phyloP scores from a whole-genome alignment of 345 rosid species.

The Nasturtium officinale region DNA sequence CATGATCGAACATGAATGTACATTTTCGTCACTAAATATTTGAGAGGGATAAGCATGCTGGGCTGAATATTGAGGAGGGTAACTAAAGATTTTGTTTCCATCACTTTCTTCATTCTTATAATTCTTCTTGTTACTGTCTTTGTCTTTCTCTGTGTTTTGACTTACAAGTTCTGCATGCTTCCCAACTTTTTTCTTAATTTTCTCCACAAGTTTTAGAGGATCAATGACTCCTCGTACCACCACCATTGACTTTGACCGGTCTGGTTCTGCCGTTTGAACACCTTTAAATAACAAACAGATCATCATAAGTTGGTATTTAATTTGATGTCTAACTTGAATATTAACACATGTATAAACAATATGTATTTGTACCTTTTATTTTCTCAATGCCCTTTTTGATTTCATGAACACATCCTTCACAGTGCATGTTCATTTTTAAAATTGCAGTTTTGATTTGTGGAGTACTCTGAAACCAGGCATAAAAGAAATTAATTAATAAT shows the following conservation, averaged over 20 bases:
- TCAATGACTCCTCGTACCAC: conserved; percentile 60
- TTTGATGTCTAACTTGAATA: background rate
- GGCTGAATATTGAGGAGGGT: conserved; percentile 50
- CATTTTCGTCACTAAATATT: conserved; percentile 53
- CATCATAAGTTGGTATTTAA: background rate
- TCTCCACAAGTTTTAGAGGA: conserved; percentile 47
- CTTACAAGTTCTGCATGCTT: conserved; percentile 55
- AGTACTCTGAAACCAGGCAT: conserved; percentile 31
- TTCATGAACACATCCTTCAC: conserved; percentile 68
- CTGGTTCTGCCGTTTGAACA: conserved; percentile 53
- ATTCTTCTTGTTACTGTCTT: background rate
- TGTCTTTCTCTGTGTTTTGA: conserved; percentile 38
- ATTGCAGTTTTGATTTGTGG: conserved; percentile 43
- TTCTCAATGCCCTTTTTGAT: conserved; percentile 48
- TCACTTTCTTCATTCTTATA: conserved; percentile 16
- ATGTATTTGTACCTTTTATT: conserved; percentile 56
- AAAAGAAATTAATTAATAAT: background rate
- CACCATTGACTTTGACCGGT: conserved; percentile 56
- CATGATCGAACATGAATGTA: conserved; percentile 55
- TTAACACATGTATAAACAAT: background rate
- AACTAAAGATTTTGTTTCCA: conserved; percentile 29
- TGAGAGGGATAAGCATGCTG: conserved; percentile 43
- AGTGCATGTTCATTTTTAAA: conserved; percentile 65
- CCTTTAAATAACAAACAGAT: conserved; percentile 40
- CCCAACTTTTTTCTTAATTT: conserved; percentile 47